A percentile compares a stretch with the other conserved stretches of the same genome.
Evolutionary conservation across 208 protist species (phyloP).

Genomic region (Jaenimonas drosophilae): DNA sequence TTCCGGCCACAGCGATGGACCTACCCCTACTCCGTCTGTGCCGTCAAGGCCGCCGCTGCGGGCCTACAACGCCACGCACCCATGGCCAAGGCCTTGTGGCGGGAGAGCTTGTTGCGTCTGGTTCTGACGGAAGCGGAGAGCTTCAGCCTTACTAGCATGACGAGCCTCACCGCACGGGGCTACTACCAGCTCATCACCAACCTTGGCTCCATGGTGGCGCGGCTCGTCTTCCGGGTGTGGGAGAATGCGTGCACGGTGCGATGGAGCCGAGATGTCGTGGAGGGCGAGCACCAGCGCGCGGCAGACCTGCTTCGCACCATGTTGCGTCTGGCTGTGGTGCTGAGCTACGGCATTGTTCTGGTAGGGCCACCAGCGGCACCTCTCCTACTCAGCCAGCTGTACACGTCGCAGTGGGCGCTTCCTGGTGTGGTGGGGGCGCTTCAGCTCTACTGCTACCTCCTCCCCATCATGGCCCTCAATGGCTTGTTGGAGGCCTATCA

Average conservation of each 20-base stretch:
- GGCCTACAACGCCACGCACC: constrained; percentile 3
- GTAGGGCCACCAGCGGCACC: constrained; percentile 61
- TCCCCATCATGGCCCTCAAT: constrained; percentile 70
- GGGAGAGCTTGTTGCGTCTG: constrained; percentile 76
- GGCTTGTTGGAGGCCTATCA: constrained; percentile 84
- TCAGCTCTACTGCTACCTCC: constrained; percentile 65
- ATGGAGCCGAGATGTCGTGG: constrained; percentile 59
- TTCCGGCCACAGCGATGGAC: no score
- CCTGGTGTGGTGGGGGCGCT: constrained; percentile 56
- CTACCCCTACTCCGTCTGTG: no score
- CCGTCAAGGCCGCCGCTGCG: neutral
- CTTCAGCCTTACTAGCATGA: constrained; percentile 65
- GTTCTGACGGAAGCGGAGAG: constrained; percentile 83
- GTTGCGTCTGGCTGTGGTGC: constrained; percentile 60
- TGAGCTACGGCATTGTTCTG: constrained; percentile 52
- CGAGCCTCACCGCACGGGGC: constrained; percentile 53
- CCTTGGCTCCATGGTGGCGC: constrained; percentile 79
- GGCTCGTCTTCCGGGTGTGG: constrained; percentile 88
- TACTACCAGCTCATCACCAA: constrained; percentile 80
- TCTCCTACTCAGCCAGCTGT: constrained; percentile 51
- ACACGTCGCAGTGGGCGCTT: constrained; percentile 60
- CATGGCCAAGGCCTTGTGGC: constrained; percentile 51
- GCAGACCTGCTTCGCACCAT: constrained; percentile 50
- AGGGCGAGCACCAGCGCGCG: constrained; percentile 15
- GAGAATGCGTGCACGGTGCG: constrained; percentile 76